These are phyloP conservation scores for Aureobasidium melanogenum DNA, from an alignment of 2,329 filamentous ascomycete species.

Conservation along the genomic window DNA sequence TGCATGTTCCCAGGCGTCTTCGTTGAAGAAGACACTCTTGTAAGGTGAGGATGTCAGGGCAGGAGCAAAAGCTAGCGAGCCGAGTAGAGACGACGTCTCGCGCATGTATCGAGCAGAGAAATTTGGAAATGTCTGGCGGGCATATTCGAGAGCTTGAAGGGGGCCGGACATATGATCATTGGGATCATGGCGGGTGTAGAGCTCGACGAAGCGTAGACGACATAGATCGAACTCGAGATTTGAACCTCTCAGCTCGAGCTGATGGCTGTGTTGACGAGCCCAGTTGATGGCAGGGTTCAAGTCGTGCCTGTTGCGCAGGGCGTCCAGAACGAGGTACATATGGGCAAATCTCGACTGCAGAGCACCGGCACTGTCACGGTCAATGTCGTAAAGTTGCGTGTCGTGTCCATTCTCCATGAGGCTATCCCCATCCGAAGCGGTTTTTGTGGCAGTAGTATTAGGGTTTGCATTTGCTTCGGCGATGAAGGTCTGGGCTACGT, in stretches of 20 bases:
- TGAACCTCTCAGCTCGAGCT: constrained; percentile 73
- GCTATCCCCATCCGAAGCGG: background rate
- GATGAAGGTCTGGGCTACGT: constrained; percentile 77
- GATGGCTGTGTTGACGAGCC: constrained; percentile 61
- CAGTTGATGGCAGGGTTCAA: constrained; percentile 78
- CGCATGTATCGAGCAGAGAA: constrained; percentile 67
- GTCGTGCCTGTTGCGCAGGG: constrained; percentile 62
- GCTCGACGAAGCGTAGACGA: constrained; percentile 80
- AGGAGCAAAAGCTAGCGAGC: constrained; percentile 68
- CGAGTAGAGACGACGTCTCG: constrained; percentile 74
- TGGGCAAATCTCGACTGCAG: constrained; percentile 74
- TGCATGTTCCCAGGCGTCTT: constrained; percentile 71
- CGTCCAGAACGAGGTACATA: constrained; percentile 83
- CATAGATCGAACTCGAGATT: constrained; percentile 93
- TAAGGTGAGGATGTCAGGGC: constrained; percentile 76
- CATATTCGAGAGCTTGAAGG: constrained; percentile 64
- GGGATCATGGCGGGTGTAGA: constrained; percentile 54
- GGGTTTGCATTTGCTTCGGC: constrained; percentile 33
- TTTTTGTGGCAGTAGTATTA: background rate
- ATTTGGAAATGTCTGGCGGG: constrained; percentile 59
- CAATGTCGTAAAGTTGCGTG: constrained; percentile 3
- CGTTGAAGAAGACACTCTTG: constrained; percentile 63
- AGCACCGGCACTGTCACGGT: constrained; percentile 12
- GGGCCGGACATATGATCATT: constrained; percentile 43
- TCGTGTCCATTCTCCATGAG: background rate